phyloP scores from a whole-genome alignment of 2,329 filamentous ascomycete species.

The Rhinocladiella similis region DNA sequence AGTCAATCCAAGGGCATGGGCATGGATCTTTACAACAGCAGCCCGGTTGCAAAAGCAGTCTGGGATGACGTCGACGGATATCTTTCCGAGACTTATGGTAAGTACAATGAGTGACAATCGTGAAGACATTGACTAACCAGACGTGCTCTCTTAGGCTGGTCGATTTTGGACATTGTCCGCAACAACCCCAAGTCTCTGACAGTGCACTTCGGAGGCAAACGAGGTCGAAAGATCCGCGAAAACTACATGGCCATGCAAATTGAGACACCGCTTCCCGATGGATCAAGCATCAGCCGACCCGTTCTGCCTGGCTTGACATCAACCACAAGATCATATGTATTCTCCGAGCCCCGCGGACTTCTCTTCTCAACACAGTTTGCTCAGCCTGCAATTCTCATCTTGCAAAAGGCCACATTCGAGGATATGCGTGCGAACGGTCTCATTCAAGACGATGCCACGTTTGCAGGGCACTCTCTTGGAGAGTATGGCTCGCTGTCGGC shows the following conservation, averaged over 20 bases:
- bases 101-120: not conserved
- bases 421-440: constrained; percentile 98
- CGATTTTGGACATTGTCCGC: constrained; percentile 97
- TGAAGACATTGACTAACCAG: not conserved
- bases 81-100: constrained; percentile 94
- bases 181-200: constrained; percentile 99
- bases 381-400: constrained; percentile 92
- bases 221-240: constrained; percentile 93
- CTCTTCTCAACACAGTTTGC: constrained; percentile 98
- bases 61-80: constrained; percentile 98
- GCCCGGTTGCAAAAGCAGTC: constrained; percentile 89
- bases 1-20: constrained; percentile 99
- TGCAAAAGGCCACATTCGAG: constrained; percentile 99
- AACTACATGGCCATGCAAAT: constrained; percentile 99
- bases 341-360: constrained; percentile 89
- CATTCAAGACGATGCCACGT: constrained; percentile 92
- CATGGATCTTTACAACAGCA: constrained; percentile 96
- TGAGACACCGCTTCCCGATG: constrained; percentile 92
- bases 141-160: constrained; percentile 55
- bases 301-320: constrained; percentile 99
- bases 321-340: constrained; percentile 92
- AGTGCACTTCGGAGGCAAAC: constrained; percentile 94
- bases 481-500: constrained; percentile 97
- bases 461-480: constrained; percentile 95
- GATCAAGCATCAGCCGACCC: constrained; percentile 93